A percentile compares a stretch with the other conserved stretches of the same genome.
Evolutionary conservation across 306 rosid species (phyloP).

Genomic region (Sicyos edulis): DNA sequence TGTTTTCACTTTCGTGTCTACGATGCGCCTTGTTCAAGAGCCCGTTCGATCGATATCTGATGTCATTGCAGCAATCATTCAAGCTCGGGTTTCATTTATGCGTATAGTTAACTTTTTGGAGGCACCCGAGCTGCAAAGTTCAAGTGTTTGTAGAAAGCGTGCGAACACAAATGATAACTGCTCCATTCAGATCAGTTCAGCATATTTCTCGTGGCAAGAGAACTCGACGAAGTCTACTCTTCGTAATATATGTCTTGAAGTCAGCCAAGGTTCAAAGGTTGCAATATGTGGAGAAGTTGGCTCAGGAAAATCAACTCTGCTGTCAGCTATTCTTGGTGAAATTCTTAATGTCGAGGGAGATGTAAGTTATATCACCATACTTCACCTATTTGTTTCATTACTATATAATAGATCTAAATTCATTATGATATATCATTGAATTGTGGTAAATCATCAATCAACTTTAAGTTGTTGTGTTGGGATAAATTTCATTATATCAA

Average conservation of each 20-base stretch:
- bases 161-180: conserved; percentile 26
- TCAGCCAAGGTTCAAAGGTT: conserved; percentile 58
- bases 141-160: conserved; percentile 29
- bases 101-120: conserved; percentile 64
- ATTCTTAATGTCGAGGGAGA: conserved; percentile 51
- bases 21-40: conserved; percentile 85
- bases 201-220: conserved; percentile 72
- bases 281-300: conserved; percentile 94
- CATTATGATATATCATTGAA: too few relatives aligned
- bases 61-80: conserved; percentile 69
- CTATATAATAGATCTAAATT: background rate
- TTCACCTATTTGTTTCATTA: too few relatives aligned
- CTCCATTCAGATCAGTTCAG: conserved; percentile 42
- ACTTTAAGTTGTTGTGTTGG: too few relatives aligned
- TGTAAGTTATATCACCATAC: conserved; percentile 46
- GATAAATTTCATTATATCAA: too few relatives aligned
- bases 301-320: conserved; percentile 79
- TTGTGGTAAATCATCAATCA: too few relatives aligned
- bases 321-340: conserved; percentile 83
- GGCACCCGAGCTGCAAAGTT: conserved; percentile 62
- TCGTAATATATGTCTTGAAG: conserved; percentile 48
- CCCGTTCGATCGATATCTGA: conserved; percentile 63
- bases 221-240: conserved; percentile 47
- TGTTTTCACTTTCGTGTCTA: conserved; percentile 81
- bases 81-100: conserved; percentile 69